Evolutionary conservation across 176 grass and related monocot species (phyloP).

Genomic region (Carex scoparia): DNA sequence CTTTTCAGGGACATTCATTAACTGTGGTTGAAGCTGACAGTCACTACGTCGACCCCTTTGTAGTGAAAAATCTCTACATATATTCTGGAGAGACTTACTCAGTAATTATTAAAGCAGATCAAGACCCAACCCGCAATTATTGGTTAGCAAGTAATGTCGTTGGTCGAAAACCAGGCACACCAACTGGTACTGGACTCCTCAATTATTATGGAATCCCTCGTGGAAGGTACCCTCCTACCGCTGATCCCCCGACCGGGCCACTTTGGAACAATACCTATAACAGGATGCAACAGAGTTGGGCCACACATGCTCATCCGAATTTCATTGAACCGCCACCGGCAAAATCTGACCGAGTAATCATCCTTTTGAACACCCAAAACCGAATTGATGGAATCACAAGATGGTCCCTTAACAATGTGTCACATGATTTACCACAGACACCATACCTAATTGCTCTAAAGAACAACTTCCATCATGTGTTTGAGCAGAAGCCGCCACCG

Average conservation of each 20-base stretch:
- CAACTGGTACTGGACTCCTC: slow-evolving; percentile 48
- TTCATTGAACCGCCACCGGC: slow-evolving; percentile 29
- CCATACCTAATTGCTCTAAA: slow-evolving; percentile 68
- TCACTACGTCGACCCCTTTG: slow-evolving; percentile 76
- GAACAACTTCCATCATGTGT: slow-evolving; percentile 28
- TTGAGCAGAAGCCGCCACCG: slow-evolving; percentile 42
- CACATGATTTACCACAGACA: slow-evolving; percentile 47
- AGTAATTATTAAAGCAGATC: slow-evolving; percentile 59
- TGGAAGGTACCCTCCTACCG: not conserved
- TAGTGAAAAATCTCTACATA: slow-evolving; percentile 73
- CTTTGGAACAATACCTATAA: slow-evolving; percentile 52
- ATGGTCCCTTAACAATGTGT: slow-evolving; percentile 79
- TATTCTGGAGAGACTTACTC: slow-evolving; percentile 95
- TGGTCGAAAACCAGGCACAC: slow-evolving; percentile 45
- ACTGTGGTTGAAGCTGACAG: slow-evolving; percentile 82
- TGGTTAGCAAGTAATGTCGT: slow-evolving; percentile 68
- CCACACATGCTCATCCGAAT: slow-evolving; percentile 44
- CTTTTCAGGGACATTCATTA: slow-evolving; percentile 55
- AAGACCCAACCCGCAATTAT: slow-evolving; percentile 66
- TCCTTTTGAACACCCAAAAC: slow-evolving; percentile 89
- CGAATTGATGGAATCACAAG: slow-evolving; percentile 30
- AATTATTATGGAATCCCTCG: slow-evolving; percentile 51
- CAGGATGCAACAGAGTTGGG: slow-evolving; percentile 44
- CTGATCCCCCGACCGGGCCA: slow-evolving; percentile 23
- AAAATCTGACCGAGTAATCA: slow-evolving; percentile 45